Evolutionary conservation across 1,284 basidiomycete species (phyloP), one percentile per base, ranked within the genome.

Genomic region (Leccinum ponderosum): DNA sequence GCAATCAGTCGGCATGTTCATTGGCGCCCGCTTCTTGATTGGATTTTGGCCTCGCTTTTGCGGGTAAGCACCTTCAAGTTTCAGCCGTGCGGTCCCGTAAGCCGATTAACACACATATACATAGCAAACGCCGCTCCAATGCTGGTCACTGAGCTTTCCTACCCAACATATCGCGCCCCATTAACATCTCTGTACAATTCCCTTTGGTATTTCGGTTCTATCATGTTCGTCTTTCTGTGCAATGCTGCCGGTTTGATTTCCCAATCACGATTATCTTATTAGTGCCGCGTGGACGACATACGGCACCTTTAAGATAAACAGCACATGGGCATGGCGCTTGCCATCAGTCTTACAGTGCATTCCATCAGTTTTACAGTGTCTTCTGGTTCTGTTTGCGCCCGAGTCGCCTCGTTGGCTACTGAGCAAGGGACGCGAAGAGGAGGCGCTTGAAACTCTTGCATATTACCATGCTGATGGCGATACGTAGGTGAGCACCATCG

Each of bases 21-120:
- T 93, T 66, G 88, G 87, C 62, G 86, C 89, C 70, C 83, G 89
- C 64, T 90, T 90, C 79, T 76, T 92, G 63, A 89, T 94, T 66
- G 91, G 91, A 55, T 91, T 91, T 70, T n/a, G 91, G 91, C 61
- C 78, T 91, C 51, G 86, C 87, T 7, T 90, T 91, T 69, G 89
- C 88, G 61, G 77, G 83, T 77, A 64, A 69, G 76, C 70, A 39
- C 35, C 29, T 27, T 20, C 42, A 52, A 52, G 17, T 25, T 47
- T 22, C 20, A 12, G 9, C 6, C 27, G 8, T 50, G 6, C 3
- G 3, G 31, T 22, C 14, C 1, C 1, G 29, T 53, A 15, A 51
- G 20, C 17, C 56, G 25, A 60, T 17, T 2, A 35, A 31, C 29
- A 17, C 8, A 27, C 47, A n/a, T 5, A 39, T 47, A 20, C 17